phyloP scores from a whole-genome alignment of 1,284 basidiomycete genomes.

The Microbotryomycetes sp. region DNA sequence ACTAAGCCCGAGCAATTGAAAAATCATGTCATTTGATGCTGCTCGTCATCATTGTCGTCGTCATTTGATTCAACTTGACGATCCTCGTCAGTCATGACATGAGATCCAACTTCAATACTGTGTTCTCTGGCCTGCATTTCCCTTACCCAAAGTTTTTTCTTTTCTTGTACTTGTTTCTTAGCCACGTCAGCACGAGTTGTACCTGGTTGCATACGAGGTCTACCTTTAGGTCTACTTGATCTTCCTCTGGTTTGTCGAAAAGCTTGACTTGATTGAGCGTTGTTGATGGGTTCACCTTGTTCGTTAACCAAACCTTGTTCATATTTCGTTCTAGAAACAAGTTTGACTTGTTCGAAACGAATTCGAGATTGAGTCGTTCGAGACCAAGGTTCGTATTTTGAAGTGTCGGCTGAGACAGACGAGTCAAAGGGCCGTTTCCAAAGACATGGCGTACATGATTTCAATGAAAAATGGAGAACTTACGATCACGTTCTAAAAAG shows the following conservation, averaged over 20 bases:
- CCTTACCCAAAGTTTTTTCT: no score
- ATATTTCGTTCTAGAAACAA: not conserved
- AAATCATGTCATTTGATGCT: no score
- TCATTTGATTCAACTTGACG: no score
- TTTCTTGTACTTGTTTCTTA: not conserved
- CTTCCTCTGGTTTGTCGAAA: no score
- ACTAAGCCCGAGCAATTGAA: no score
- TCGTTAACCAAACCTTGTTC: not conserved
- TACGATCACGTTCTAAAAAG: conserved; percentile 11
- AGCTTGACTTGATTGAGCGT: not conserved
- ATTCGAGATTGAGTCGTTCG: not conserved
- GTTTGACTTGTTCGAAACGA: not conserved
- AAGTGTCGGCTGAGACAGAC: not conserved
- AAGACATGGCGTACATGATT: no score
- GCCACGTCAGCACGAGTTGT: not conserved
- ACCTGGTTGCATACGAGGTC: not conserved
- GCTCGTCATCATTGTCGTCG: no score
- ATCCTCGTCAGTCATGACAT: no score
- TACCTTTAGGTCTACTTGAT: not conserved
- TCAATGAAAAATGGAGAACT: not conserved
- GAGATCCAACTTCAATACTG: no score
- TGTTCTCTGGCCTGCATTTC: no score
- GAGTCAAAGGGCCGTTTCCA: no score
- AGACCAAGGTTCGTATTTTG: not conserved
- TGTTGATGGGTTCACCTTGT: not conserved